Evolutionary conservation across 768 basidiomycete genomes (phyloP).

Genomic region (Terana coerulea): DNA sequence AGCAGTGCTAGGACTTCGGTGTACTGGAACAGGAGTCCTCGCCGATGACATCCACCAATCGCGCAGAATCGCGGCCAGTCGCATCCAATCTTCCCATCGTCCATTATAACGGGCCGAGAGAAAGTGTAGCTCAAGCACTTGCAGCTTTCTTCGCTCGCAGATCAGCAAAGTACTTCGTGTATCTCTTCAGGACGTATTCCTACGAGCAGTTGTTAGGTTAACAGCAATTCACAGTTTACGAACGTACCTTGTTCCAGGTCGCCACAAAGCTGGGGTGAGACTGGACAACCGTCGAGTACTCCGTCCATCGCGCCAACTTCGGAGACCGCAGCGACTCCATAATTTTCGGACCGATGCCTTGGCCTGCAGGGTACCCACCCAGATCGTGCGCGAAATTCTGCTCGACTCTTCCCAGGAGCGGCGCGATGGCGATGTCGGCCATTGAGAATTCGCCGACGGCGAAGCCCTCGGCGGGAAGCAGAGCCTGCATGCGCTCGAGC

Average conservation of each 20-base stretch:
- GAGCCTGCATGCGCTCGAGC: constrained; percentile 44
- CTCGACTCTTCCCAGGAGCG: constrained; percentile 54
- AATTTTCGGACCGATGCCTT: constrained; percentile 45
- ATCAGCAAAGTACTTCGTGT: constrained; percentile 17
- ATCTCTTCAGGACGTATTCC: constrained; percentile 20
- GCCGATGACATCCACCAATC: too few species aligned
- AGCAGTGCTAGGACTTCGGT: too few species aligned
- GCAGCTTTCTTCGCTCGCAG: constrained; percentile 14
- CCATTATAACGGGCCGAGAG: too few species aligned
- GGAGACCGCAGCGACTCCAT: constrained; percentile 39
- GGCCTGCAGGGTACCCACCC: constrained; percentile 45
- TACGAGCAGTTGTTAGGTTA: constrained; percentile 5
- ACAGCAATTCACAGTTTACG: not conserved
- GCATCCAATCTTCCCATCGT: too few species aligned
- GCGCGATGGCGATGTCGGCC: constrained; percentile 58
- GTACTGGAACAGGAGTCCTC: too few species aligned
- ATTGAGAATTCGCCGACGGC: constrained; percentile 46
- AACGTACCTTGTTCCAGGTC: constrained; percentile 51
- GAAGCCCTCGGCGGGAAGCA: constrained; percentile 46
- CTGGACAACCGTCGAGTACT: constrained; percentile 46
- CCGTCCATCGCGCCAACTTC: constrained; percentile 46
- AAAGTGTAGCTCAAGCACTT: too few species aligned
- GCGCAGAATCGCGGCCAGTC: too few species aligned
- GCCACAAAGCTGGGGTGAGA: constrained; percentile 49
- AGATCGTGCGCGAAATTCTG: constrained; percentile 44